Base-by-base conservation (phyloP, 2,329 filamentous ascomycete genomes). In the Sporothrix brasiliensis region DNA sequence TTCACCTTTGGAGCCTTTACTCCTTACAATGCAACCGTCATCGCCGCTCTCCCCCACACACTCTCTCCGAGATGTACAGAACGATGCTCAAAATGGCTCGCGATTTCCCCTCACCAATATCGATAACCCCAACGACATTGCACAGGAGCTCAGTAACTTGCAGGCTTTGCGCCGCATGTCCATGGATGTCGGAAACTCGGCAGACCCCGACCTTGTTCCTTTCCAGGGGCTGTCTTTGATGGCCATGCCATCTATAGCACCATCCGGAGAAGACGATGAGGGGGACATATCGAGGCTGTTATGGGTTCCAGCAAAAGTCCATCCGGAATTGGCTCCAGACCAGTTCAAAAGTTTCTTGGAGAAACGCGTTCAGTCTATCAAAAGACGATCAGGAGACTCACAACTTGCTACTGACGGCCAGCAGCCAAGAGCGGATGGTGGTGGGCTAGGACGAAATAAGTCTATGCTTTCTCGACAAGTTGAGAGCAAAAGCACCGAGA, bases 281-380 rank as follows among this genome's bases (percentile, higher is more conserved):
- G 91, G 93, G 75, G 94, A 98, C 78, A 89, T 93, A 9, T 93
- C 94, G 2, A 88, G 93, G 73, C 82, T 98, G 71, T 92, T 98
- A 74, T 99, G 95, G 95, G 95, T 99, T 6, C 95, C 95, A 5
- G 95, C 95, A 30, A 89, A 93, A 71, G 86, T 99, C 39, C 95
- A 99, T 76, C 95, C 95, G 0, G 95, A 99, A 80, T 84, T 99
- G 65, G 95, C 95, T 2, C 95, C 95, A 0, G 93, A 92, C 77
- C 95, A 97, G 75, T 99, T 98, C 84, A 97, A 97, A 80, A 94
- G 91, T 0, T 99, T 98, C 75, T 86, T 99, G 2, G 94, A 99
- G 77, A 96, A 94, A 73, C 90, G 94, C 77, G 92, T 97, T 14
- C 92, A 97, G 75, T 91, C 92, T 49, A 97, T 98, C 75, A 90